A percentile compares a stretch with the other conserved stretches of the same genome.
Conservation (phyloP, 257 asterid species). For the Haberlea rhodopensis region DNA sequence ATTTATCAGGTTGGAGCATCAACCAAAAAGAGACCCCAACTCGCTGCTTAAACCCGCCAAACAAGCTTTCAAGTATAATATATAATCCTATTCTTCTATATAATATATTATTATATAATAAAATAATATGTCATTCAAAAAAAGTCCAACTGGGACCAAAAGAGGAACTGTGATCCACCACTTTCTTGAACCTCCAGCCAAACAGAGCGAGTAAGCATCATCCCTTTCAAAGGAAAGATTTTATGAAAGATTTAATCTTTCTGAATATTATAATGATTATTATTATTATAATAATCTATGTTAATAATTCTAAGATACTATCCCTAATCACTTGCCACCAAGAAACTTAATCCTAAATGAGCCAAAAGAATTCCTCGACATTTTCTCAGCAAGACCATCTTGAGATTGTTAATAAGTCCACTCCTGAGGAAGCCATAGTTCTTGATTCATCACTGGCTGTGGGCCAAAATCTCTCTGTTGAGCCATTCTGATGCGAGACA, state of each 20-base stretch:
- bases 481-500: constrained; percentile 17
- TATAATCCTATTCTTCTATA: not conserved
- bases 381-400: not conserved
- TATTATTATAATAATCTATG: too few species aligned
- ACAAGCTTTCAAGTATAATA: not conserved
- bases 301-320: not conserved
- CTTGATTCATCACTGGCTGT: constrained; percentile 37
- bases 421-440: constrained; percentile 64
- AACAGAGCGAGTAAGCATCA: too few species aligned
- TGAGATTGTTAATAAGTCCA: constrained; percentile 57
- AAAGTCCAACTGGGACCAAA: not conserved
- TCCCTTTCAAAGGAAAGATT: not conserved
- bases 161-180: not conserved
- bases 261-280: not conserved
- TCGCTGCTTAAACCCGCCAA: not conserved
- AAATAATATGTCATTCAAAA: too few species aligned
- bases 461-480: constrained; percentile 32
- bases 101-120: too few species aligned
- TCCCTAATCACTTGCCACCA: not conserved
- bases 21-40: constrained; percentile 1
- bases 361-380: too few species aligned
- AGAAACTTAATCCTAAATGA: too few species aligned
- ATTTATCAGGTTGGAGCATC: not conserved
- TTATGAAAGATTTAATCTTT: not conserved
- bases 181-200: not conserved